Evolutionary conservation across 208 protist species (phyloP).

Genomic region (Endotrypanum monterogeii): DNA sequence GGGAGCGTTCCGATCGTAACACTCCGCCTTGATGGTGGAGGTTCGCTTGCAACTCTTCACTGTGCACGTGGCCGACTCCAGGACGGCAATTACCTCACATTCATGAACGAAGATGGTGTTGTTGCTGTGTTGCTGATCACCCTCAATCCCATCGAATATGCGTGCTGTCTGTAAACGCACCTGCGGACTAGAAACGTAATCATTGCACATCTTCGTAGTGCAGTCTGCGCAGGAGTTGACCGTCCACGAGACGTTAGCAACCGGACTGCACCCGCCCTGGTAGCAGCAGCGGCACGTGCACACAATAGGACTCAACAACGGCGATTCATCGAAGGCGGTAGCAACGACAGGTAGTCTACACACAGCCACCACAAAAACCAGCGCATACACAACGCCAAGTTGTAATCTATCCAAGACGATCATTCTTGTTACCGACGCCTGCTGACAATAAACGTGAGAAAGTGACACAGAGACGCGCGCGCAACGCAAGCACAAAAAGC

Average conservation of each 20-base stretch:
- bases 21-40: conserved; percentile 75
- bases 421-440: background rate
- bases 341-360: background rate
- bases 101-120: conserved; percentile 45
- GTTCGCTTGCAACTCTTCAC: conserved; percentile 59
- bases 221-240: conserved; percentile 52
- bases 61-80: conserved; percentile 67
- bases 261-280: conserved; percentile 61
- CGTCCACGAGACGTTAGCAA: conserved; percentile 56
- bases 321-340: background rate
- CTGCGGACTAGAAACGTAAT: conserved; percentile 50
- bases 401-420: background rate
- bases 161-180: conserved; percentile 67
- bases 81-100: conserved; percentile 72
- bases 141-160: conserved; percentile 66
- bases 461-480: background rate
- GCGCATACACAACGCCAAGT: background rate
- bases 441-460: background rate
- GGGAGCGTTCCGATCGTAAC: conserved; percentile 70
- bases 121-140: conserved; percentile 29
- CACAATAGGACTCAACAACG: conserved; percentile 32
- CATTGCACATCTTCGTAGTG: conserved; percentile 59
- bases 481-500: background rate
- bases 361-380: background rate
- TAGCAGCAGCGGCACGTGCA: conserved; percentile 85